Conservation (phyloP, 1,139 yeast genomes). For the Candida mesenterica region DNA sequence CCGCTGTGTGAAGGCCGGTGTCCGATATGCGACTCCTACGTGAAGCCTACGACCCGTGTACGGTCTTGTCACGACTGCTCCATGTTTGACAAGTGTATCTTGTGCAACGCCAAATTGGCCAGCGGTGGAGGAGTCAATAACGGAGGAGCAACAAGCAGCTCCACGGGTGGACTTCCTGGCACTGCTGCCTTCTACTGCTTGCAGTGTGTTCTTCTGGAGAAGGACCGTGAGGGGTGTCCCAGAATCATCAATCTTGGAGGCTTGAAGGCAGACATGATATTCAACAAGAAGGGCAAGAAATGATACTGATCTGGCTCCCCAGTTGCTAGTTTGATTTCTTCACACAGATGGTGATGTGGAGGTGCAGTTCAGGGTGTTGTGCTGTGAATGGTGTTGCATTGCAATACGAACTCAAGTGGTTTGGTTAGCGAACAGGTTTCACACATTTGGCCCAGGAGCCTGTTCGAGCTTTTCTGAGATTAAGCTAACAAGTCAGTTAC, state of each 20-base stretch:
- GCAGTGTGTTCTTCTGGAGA: conserved; percentile 79
- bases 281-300: conserved; percentile 42
- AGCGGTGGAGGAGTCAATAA: conserved; percentile 52
- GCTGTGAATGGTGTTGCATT: no score
- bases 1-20: conserved; percentile 89
- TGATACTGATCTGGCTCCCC: no score
- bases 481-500: no score
- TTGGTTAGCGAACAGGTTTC: no score
- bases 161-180: conserved; percentile 18
- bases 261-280: conserved; percentile 64
- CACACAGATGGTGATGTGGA: neutral
- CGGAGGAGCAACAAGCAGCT: conserved; percentile 45
- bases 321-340: neutral
- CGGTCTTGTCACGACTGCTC: conserved; percentile 86
- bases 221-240: conserved; percentile 93
- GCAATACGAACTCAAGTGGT: no score
- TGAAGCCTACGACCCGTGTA: conserved; percentile 70
- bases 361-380: no score
- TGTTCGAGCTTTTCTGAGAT: no score
- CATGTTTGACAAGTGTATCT: conserved; percentile 22
- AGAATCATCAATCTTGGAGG: conserved; percentile 78
- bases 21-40: conserved; percentile 86
- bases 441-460: no score
- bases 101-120: conserved; percentile 7
- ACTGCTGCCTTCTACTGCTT: conserved; percentile 79